phyloP scores from a whole-genome alignment of 345 rosid genomes.

The Eucalyptus leucophloia region DNA sequence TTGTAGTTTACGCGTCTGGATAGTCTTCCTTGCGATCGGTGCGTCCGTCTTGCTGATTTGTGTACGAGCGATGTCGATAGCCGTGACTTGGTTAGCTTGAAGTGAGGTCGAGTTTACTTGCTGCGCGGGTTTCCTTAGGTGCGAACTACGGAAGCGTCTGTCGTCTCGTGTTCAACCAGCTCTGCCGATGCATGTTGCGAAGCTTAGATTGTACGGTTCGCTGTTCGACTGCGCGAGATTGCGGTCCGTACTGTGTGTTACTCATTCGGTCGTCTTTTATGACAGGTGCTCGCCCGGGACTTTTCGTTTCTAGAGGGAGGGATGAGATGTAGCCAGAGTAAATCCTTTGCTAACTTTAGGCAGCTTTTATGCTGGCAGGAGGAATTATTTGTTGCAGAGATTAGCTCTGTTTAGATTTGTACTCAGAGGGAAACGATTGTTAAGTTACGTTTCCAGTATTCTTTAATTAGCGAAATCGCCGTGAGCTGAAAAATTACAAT shows the following conservation, averaged over 20 bases:
- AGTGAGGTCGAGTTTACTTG: neutral
- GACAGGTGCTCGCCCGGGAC: neutral
- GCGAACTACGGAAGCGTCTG: neutral
- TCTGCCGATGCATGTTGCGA: neutral
- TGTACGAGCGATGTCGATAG: neutral
- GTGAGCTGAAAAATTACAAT: neutral
- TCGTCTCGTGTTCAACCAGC: neutral
- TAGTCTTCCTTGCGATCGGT: neutral
- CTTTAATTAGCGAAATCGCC: neutral
- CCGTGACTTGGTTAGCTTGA: neutral
- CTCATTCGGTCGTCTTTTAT: neutral
- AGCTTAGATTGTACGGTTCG: neutral
- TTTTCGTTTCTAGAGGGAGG: neutral
- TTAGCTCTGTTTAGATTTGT: neutral
- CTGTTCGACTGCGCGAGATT: neutral
- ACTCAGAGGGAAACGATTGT: neutral
- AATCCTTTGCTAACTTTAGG: neutral
- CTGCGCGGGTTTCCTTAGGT: neutral
- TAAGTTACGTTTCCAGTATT: neutral
- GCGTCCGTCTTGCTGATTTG: neutral
- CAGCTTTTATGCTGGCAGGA: neutral
- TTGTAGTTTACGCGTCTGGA: neutral
- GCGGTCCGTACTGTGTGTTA: neutral
- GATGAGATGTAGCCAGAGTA: neutral
- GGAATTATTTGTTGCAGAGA: neutral